Conservation (phyloP, 441 rosid genomes). For the Populus trichocarpa region DNA sequence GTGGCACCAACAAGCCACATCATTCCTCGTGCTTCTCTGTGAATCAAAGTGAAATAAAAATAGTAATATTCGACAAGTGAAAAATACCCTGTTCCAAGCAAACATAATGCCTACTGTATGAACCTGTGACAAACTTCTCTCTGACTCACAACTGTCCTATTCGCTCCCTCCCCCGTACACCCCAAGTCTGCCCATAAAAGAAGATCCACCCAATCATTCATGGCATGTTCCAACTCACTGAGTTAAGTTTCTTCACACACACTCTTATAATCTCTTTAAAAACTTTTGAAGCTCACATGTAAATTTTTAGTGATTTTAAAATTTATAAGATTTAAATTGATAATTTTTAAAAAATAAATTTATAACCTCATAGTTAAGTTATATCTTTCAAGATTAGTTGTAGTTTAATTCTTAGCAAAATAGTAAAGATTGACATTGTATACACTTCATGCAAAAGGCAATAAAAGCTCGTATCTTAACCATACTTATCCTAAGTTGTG, state of each 20-base stretch:
- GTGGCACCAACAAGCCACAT: conserved; percentile 31
- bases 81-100: conserved; percentile 39
- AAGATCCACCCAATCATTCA: conserved; percentile 28
- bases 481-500: too few relatives aligned
- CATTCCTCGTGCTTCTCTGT: conserved; percentile 55
- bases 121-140: conserved; percentile 16
- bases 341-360: too few relatives aligned
- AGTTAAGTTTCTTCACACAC: background rate
- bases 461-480: too few relatives aligned
- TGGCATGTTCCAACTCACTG: conserved; percentile 17
- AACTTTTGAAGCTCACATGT: background rate
- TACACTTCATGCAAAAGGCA: too few relatives aligned
- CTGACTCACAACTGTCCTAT: conserved; percentile 26
- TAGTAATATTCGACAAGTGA: background rate
- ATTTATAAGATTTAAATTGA: too few relatives aligned
- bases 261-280: background rate
- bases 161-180: conserved; percentile 27
- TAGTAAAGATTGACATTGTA: too few relatives aligned
- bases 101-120: conserved; percentile 42
- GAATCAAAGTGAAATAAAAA: background rate
- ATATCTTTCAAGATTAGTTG: background rate
- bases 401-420: too few relatives aligned
- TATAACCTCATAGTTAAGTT: too few relatives aligned
- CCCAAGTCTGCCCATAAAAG: conserved; percentile 19
- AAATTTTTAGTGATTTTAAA: too few relatives aligned